Conservation (phyloP, 345 rosid species). For the Salix koriyanagi region DNA sequence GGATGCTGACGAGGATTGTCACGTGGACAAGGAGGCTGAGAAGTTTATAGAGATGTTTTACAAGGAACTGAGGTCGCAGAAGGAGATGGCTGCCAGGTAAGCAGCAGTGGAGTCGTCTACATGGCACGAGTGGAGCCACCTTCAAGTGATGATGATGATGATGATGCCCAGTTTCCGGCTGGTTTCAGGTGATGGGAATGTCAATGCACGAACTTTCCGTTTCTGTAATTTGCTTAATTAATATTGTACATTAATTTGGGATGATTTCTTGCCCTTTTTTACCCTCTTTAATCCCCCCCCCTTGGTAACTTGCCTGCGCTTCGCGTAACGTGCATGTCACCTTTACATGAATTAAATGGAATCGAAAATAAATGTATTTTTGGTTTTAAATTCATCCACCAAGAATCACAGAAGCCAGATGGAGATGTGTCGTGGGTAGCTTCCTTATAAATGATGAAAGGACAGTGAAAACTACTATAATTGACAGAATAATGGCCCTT, state of each 20-base stretch:
- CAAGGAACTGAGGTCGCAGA: conserved; percentile 34
- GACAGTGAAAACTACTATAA: neutral
- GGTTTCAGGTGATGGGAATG: neutral
- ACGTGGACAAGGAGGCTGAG: conserved; percentile 40
- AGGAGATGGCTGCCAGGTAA: conserved; percentile 6
- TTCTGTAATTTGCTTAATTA: neutral
- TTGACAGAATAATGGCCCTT: neutral
- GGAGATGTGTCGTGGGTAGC: neutral
- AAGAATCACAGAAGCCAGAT: neutral
- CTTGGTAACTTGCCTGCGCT: neutral
- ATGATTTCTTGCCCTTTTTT: neutral
- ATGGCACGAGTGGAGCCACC: neutral
- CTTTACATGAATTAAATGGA: neutral
- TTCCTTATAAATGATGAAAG: neutral
- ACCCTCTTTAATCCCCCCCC: too few relatives aligned
- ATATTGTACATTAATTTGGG: neutral
- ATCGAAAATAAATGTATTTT: neutral
- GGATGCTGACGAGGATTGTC: conserved; percentile 18
- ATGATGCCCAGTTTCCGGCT: neutral
- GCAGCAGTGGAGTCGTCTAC: neutral
- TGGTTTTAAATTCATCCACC: neutral
- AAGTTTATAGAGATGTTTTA: conserved; percentile 37
- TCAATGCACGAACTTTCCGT: neutral
- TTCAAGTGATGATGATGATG: neutral
- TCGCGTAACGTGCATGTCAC: neutral